Evolutionary conservation across 2,329 filamentous ascomycete species (phyloP).

Genomic region (Mycogone perniciosa): DNA sequence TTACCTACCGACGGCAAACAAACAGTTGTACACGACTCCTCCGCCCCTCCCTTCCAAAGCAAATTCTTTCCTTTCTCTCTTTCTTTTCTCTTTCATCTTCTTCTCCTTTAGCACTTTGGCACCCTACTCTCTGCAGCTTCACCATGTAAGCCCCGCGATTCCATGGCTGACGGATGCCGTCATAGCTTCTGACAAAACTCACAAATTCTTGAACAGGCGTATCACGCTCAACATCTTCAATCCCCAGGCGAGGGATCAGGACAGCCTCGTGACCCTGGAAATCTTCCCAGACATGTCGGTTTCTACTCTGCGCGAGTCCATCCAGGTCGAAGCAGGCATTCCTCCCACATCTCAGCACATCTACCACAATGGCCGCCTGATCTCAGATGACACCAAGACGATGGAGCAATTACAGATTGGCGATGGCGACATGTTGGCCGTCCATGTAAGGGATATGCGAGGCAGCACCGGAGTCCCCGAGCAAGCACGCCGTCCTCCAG

Average conservation of each 20-base stretch:
- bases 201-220: constrained; percentile 50
- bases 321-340: constrained; percentile 76
- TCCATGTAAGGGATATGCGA: constrained; percentile 64
- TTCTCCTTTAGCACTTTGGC: neutral
- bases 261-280: constrained; percentile 74
- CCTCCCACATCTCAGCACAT: constrained; percentile 70
- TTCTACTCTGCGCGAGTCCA: constrained; percentile 77
- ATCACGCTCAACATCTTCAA: constrained; percentile 82
- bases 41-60: neutral
- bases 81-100: neutral
- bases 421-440: constrained; percentile 87
- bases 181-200: neutral
- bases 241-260: constrained; percentile 58
- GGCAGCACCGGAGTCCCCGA: constrained; percentile 39
- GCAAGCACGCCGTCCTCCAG: constrained; percentile 29
- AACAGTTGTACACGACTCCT: neutral
- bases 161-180: neutral
- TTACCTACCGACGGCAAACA: neutral
- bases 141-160: constrained; percentile 8
- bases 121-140: neutral
- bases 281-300: constrained; percentile 77
- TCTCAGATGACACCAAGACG: constrained; percentile 72
- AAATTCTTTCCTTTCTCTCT: neutral
- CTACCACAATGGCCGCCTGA: constrained; percentile 80
- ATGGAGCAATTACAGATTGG: constrained; percentile 73